These are phyloP conservation scores for Lithohypha guttulata DNA, from an alignment of 2,329 filamentous ascomycete species.

Conservation along the genomic window DNA sequence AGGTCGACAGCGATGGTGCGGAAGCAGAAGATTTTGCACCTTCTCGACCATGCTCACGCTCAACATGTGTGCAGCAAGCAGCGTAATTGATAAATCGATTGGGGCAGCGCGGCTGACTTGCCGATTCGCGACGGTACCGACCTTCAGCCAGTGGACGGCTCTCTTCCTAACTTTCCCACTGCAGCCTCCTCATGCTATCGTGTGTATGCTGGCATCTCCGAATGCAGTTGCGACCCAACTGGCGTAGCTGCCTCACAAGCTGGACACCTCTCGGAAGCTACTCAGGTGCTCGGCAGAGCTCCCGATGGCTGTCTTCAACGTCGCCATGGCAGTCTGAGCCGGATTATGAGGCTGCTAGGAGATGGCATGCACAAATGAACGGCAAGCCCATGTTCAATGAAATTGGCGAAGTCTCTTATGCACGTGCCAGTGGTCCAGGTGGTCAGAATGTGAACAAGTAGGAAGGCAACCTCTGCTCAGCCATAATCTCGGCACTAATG, in stretches of 20 bases:
- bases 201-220: neutral
- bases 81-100: too few relatives aligned
- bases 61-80: too few relatives aligned
- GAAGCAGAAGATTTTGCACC: conserved; percentile 1
- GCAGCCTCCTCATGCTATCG: neutral
- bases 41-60: neutral
- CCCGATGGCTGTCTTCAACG: conserved; percentile 1
- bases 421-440: conserved; percentile 53
- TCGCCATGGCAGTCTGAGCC: conserved; percentile 12
- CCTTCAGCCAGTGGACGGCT: neutral
- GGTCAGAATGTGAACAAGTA: conserved; percentile 62
- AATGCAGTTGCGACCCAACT: conserved; percentile 1
- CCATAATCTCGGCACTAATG: conserved; percentile 1
- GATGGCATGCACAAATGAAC: conserved; percentile 46
- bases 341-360: conserved; percentile 37
- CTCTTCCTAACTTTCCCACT: neutral
- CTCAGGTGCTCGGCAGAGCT: neutral
- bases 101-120: neutral
- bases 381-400: conserved; percentile 43
- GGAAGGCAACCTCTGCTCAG: conserved; percentile 17
- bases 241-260: neutral
- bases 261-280: neutral
- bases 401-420: conserved; percentile 50
- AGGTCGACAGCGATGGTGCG: neutral
- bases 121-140: neutral